Evolutionary conservation across 2,329 filamentous ascomycete genomes (phyloP).

Genomic region (Fusarium lateritium): DNA sequence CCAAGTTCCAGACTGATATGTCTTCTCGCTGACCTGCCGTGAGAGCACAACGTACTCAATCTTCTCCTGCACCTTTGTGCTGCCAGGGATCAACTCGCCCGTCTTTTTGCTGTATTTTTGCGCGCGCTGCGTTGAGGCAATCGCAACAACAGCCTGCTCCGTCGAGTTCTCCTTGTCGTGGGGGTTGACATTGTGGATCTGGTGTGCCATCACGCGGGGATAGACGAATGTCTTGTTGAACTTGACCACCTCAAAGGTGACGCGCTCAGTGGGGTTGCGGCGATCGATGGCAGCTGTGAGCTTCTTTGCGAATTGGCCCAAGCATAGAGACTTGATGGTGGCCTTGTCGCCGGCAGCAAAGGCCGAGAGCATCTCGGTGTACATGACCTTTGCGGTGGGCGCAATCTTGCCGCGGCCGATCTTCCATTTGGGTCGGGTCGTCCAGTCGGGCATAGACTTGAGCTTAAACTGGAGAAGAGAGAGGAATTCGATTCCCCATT

Average conservation of each 20-base stretch:
- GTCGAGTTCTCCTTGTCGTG: constrained; percentile 56
- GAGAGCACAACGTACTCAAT: constrained; percentile 77
- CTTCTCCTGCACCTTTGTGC: constrained; percentile 67
- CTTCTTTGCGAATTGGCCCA: constrained; percentile 64
- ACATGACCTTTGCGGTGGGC: constrained; percentile 71
- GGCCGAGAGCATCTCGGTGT: constrained; percentile 72
- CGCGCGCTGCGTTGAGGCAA: constrained; percentile 70
- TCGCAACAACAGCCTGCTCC: constrained; percentile 72
- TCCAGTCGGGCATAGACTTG: constrained; percentile 61
- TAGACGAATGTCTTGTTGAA: constrained; percentile 61
- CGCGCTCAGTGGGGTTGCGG: constrained; percentile 62
- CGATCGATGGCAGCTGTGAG: constrained; percentile 68
- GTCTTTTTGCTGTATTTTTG: constrained; percentile 57
- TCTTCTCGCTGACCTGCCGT: constrained; percentile 60
- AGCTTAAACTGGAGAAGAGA: constrained; percentile 59
- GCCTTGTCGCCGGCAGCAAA: constrained; percentile 71
- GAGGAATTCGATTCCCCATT: constrained; percentile 55
- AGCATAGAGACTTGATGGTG: constrained; percentile 68
- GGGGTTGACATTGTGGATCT: constrained; percentile 63
- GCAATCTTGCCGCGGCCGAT: constrained; percentile 59
- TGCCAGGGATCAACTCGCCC: constrained; percentile 61
- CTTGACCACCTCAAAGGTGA: constrained; percentile 69
- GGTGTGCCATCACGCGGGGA: constrained; percentile 69
- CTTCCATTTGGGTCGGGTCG: constrained; percentile 61
- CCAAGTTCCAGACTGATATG: constrained; percentile 69